phyloP scores from a whole-genome alignment of 2,329 filamentous ascomycete species.

The Aspergillus ochraceoroseus region DNA sequence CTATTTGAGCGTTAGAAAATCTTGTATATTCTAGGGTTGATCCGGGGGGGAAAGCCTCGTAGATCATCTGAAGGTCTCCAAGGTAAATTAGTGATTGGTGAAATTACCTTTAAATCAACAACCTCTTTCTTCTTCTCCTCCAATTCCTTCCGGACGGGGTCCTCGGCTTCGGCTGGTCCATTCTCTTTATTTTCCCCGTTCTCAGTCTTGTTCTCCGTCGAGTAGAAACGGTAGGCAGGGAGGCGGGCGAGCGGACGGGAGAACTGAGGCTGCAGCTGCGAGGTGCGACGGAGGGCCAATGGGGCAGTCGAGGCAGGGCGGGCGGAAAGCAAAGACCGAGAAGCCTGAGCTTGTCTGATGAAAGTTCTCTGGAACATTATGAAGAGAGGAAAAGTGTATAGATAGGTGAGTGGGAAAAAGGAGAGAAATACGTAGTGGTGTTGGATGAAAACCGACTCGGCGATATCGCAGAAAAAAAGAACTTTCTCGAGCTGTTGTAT shows the following conservation, averaged over 20 bases:
- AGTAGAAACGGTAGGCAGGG: conserved; percentile 40
- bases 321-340: conserved; percentile 33
- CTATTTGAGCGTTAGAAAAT: too few species aligned
- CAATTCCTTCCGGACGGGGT: conserved; percentile 59
- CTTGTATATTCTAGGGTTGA: too few species aligned
- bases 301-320: conserved; percentile 34
- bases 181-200: conserved; percentile 42
- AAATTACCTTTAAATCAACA: conserved; percentile 74
- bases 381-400: conserved; percentile 11
- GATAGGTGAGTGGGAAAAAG: conserved; percentile 1
- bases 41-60: too few species aligned
- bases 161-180: conserved; percentile 37
- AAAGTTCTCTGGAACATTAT: conserved; percentile 44
- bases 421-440: conserved; percentile 1
- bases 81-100: neutral
- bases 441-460: conserved; percentile 6
- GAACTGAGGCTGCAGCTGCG: conserved; percentile 33
- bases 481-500: conserved; percentile 16
- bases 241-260: conserved; percentile 33
- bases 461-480: conserved; percentile 19
- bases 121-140: conserved; percentile 68
- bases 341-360: conserved; percentile 41
- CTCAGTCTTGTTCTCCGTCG: conserved; percentile 39
- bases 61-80: neutral
- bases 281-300: conserved; percentile 32